Evolutionary conservation across 2,329 filamentous ascomycete species (phyloP).

Genomic region (Fusarium cyanostomum): DNA sequence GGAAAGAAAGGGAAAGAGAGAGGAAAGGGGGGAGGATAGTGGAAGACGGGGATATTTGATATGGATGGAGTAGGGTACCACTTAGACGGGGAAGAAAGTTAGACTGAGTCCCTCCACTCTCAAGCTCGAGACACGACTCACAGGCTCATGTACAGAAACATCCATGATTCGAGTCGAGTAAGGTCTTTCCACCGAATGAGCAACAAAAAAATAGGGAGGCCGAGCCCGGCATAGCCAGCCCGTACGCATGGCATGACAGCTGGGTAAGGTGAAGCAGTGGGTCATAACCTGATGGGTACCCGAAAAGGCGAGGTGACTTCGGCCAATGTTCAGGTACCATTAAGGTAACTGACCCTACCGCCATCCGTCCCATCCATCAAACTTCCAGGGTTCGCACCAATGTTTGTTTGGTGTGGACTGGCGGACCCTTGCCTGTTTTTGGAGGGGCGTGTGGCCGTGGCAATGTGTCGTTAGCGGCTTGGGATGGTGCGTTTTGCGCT

Average conservation of each 20-base stretch:
- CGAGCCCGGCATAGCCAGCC: conserved; percentile 33
- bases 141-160: conserved; percentile 9
- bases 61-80: conserved; percentile 34
- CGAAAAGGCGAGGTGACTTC: not conserved
- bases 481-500: conserved; percentile 14
- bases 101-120: conserved; percentile 16
- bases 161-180: conserved; percentile 26
- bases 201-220: conserved; percentile 31
- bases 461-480: not conserved
- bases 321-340: not conserved
- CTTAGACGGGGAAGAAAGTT: conserved; percentile 27
- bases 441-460: not conserved
- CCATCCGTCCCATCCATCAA: not conserved
- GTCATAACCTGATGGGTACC: conserved; percentile 14
- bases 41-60: conserved; percentile 35
- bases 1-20: conserved; percentile 29
- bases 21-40: conserved; percentile 26
- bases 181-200: conserved; percentile 8
- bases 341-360: conserved; percentile 3
- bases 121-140: conserved; percentile 25
- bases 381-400: conserved; percentile 1
- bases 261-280: conserved; percentile 37
- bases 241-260: conserved; percentile 33
- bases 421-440: conserved; percentile 3
- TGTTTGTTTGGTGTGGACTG: conserved; percentile 4